These are phyloP conservation scores for Thecamonas trahens DNA, from an alignment of 78 protist species.

Conservation along the genomic window DNA sequence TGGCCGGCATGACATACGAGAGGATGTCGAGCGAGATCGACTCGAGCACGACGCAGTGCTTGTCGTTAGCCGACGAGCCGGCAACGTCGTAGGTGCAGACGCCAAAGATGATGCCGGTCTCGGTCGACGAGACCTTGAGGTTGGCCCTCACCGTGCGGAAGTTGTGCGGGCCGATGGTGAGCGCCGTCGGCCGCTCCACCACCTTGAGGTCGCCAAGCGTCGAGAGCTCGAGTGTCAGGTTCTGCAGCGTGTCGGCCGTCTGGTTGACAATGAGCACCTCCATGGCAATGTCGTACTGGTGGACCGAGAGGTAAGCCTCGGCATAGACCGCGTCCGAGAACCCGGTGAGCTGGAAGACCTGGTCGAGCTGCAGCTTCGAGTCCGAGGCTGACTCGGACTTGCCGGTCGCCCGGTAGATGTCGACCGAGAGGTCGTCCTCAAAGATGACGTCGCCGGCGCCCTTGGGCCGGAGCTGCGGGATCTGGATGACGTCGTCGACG, in stretches of 20 bases:
- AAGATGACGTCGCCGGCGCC: constrained; percentile 7
- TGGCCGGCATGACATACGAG: constrained; percentile 89
- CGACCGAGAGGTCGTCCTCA: constrained; percentile 26
- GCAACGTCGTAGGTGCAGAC: constrained; percentile 78
- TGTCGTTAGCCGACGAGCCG: constrained; percentile 51
- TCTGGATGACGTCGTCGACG: constrained; percentile 50
- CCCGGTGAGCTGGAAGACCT: constrained; percentile 83
- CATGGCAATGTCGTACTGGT: constrained; percentile 90
- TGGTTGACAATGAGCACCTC: constrained; percentile 77
- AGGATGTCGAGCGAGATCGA: constrained; percentile 92
- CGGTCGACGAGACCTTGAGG: constrained; percentile 91
- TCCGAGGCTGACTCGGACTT: neutral
- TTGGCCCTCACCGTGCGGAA: constrained; percentile 37
- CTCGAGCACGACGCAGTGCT: constrained; percentile 78
- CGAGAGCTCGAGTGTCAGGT: constrained; percentile 85
- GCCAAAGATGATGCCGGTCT: constrained; percentile 92
- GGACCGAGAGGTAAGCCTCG: constrained; percentile 90
- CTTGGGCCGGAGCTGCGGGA: constrained; percentile 53
- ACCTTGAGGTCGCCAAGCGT: constrained; percentile 91
- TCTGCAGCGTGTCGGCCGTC: constrained; percentile 77
- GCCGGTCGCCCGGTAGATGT: constrained; percentile 10
- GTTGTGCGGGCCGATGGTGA: constrained; percentile 75
- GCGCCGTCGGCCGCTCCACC: constrained; percentile 76
- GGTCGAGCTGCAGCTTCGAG: too few relatives aligned
- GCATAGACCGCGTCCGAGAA: constrained; percentile 90